These are phyloP conservation scores for Papiliotrema flavescens DNA, from an alignment of 1,284 basidiomycete species.

Conservation along the genomic window DNA sequence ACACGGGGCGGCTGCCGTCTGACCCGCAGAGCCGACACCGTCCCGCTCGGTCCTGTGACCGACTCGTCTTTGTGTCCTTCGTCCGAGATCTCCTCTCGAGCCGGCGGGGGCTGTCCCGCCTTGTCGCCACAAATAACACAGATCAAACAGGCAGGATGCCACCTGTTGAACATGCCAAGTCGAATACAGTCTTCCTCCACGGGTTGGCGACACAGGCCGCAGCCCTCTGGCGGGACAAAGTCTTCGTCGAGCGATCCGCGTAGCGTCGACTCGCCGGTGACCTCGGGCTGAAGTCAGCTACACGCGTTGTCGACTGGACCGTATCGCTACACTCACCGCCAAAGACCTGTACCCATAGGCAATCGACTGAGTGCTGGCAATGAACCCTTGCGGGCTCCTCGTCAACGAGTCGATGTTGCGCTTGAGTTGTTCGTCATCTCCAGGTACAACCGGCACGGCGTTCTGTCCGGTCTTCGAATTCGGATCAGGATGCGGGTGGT, in stretches of 20 bases:
- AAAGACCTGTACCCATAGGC: conserved; percentile 81
- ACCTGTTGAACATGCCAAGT: conserved; percentile 87
- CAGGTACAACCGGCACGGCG: conserved; percentile 3
- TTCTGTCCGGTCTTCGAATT: conserved; percentile 7
- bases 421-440: conserved; percentile 39
- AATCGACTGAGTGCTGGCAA: conserved; percentile 66
- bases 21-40: not conserved
- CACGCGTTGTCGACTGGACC: not conserved
- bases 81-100: conserved; percentile 9
- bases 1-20: conserved; percentile 75
- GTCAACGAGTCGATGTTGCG: conserved; percentile 40
- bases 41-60: not conserved
- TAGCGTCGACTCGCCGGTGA: conserved; percentile 82
- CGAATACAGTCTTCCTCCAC: conserved; percentile 97
- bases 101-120: conserved; percentile 59
- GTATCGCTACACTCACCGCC: conserved; percentile 49
- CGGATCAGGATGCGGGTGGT: conserved; percentile 23
- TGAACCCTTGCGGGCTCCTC: conserved; percentile 48
- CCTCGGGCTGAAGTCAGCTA: conserved; percentile 57
- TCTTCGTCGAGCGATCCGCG: conserved; percentile 43
- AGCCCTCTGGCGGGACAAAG: conserved; percentile 66
- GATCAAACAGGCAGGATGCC: conserved; percentile 90
- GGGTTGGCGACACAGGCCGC: conserved; percentile 79
- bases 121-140: conserved; percentile 75
- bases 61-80: conserved; percentile 25